Evolutionary conservation across 2,329 filamentous ascomycete genomes (phyloP), one percentile per base, ranked within the genome.

Genomic region (Fusarium virguliforme): DNA sequence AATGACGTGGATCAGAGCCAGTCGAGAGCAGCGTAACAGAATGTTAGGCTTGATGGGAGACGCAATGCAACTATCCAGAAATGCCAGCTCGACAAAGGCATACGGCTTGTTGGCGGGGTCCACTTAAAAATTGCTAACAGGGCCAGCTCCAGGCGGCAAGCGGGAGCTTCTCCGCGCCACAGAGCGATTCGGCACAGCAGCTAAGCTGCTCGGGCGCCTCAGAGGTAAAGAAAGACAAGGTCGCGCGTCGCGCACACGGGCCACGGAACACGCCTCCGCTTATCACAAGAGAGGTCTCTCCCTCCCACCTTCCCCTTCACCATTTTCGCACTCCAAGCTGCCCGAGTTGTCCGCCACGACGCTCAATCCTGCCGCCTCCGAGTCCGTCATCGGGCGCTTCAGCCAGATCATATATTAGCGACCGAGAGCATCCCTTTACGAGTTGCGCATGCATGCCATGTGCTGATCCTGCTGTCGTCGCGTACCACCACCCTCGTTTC

Each of bases 231-330:
- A 43, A 50, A 64, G 60, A 73, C 74, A 73, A 28, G 30, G 34
- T 54, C 32, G 51, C 51, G 73, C 73, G 73, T 75, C 73, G 73
- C 73, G 73, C 67, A 71, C 72, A 73, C 60, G 41, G 43, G 56
- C 61, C 61, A 58, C 58, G 48, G 63, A 65, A 71, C 71, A 72
- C 71, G 58, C 64, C 71, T 74, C 71, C 66, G 71, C 65, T 74
- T 72, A 74, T 70, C 71, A 64, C 69, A 46, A 66, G 60, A 71
- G 54, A 57, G 54, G 62, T 68, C 72, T 57, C 65, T 74, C 65
- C 72, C 72, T 69, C 63, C 60, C 51, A 57, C 61, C 60, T 60
- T 50, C 50, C 65, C 60, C 63, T 57, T 68, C 48, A 41, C 40
- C 40, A 18, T 50, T 50, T 50, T 37, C 34, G 57, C 38, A 61